phyloP scores from a whole-genome alignment of 495 filamentous ascomycete species.

The Wilcoxina mikolae region DNA sequence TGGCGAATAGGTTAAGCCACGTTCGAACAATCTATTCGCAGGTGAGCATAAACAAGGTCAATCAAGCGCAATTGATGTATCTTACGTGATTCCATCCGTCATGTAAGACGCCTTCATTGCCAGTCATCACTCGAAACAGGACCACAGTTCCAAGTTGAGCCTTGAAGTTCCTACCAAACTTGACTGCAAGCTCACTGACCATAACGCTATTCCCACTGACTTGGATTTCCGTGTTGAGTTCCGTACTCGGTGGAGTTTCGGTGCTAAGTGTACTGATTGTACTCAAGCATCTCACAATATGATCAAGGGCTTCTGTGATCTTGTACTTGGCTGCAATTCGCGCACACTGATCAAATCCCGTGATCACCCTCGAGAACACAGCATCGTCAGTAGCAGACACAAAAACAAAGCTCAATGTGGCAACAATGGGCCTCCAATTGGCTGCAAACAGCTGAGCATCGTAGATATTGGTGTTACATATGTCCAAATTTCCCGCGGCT shows the following conservation, averaged over 20 bases:
- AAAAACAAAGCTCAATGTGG: slow-evolving; percentile 93
- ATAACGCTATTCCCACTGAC: slow-evolving; percentile 85
- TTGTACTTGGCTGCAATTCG: slow-evolving; percentile 79
- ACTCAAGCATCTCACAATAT: slow-evolving; percentile 74
- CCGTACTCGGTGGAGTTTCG: slow-evolving; percentile 58
- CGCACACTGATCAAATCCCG: slow-evolving; percentile 91
- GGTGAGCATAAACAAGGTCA: slow-evolving; percentile 20
- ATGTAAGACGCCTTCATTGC: slow-evolving; percentile 60
- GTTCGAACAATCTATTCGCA: slow-evolving; percentile 58
- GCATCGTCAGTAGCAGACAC: slow-evolving; percentile 97
- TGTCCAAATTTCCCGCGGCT: slow-evolving; percentile 51
- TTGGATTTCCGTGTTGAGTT: slow-evolving; percentile 91
- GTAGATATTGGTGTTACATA: slow-evolving; percentile 86
- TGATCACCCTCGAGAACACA: slow-evolving; percentile 82
- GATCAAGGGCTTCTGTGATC: slow-evolving; percentile 74
- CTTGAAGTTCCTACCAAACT: slow-evolving; percentile 85
- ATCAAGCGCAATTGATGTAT: slow-evolving; percentile 9
- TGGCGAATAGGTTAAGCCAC: slow-evolving; percentile 90
- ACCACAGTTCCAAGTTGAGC: slow-evolving; percentile 89
- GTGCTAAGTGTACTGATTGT: slow-evolving; percentile 78
- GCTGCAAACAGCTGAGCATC: slow-evolving; percentile 96
- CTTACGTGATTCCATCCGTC: slow-evolving; percentile 74
- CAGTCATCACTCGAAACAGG: slow-evolving; percentile 73
- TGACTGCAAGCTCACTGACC: slow-evolving; percentile 96
- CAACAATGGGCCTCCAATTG: slow-evolving; percentile 88